These are phyloP conservation scores for Hygrophoropsis aurantiaca DNA, from an alignment of 768 basidiomycete species.

Conservation along the genomic window DNA sequence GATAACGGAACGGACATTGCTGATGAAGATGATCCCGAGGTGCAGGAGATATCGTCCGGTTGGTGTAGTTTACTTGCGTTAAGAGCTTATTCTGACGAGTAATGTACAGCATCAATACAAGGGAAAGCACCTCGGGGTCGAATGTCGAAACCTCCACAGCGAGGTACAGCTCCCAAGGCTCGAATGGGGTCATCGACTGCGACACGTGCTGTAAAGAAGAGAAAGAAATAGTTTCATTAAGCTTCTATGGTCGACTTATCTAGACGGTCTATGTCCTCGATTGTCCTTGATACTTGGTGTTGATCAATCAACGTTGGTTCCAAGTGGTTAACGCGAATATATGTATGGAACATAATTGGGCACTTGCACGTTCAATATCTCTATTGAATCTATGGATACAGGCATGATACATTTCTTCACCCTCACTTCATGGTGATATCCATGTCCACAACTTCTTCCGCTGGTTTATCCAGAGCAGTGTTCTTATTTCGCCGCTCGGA, in stretches of 20 bases:
- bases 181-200: constrained; percentile 22
- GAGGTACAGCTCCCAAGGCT: constrained; percentile 23
- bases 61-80: constrained; percentile 16
- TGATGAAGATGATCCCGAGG: constrained; percentile 66
- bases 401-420: background rate
- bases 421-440: constrained; percentile 27
- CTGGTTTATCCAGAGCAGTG: constrained; percentile 14
- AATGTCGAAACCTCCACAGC: constrained; percentile 17
- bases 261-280: no score
- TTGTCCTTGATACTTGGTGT: no score
- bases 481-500: constrained; percentile 51
- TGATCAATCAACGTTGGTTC: no score
- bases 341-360: no score
- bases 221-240: constrained; percentile 25
- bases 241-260: background rate
- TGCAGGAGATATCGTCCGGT: constrained; percentile 62
- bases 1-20: constrained; percentile 69
- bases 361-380: no score
- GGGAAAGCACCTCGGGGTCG: constrained; percentile 24
- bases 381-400: constrained; percentile 8
- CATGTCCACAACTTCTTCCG: constrained; percentile 28
- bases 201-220: constrained; percentile 27
- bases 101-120: constrained; percentile 15
- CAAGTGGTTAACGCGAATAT: no score
- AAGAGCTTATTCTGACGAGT: constrained; percentile 12